Conservation (phyloP, 2,329 filamentous ascomycete species). For the Fusarium drepaniforme region DNA sequence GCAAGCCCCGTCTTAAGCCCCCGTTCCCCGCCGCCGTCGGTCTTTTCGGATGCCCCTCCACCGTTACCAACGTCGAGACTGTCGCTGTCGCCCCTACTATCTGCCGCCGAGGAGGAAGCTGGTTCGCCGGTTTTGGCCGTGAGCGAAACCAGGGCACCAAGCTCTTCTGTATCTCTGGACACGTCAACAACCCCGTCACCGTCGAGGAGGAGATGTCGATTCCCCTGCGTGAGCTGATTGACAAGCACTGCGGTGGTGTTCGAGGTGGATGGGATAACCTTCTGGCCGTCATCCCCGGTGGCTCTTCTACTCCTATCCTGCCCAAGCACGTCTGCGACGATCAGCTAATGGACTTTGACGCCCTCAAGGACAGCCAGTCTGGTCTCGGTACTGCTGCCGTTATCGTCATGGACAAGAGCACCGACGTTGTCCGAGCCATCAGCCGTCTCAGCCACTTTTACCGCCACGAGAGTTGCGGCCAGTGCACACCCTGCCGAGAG, state of each 20-base stretch:
- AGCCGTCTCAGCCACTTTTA: slow-evolving; percentile 96
- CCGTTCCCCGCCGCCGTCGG: slow-evolving; percentile 98
- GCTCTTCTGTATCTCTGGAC: slow-evolving; percentile 97
- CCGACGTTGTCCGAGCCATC: slow-evolving; percentile 95
- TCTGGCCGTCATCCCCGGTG: slow-evolving; percentile 93
- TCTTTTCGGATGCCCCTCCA: slow-evolving; percentile 97
- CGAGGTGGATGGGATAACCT: slow-evolving; percentile 98
- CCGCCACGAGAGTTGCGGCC: slow-evolving; percentile 97
- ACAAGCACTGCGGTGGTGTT: slow-evolving; percentile 98
- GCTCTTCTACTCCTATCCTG: slow-evolving; percentile 95
- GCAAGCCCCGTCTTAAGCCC: slow-evolving; percentile 98
- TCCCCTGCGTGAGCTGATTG: slow-evolving; percentile 93
- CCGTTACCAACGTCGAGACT: slow-evolving; percentile 98
- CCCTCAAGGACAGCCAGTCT: slow-evolving; percentile 96
- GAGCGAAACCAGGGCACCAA: slow-evolving; percentile 98
- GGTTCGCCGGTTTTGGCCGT: slow-evolving; percentile 95
- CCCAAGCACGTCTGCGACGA: slow-evolving; percentile 92
- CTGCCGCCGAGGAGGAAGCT: slow-evolving; percentile 88
- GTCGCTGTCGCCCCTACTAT: slow-evolving; percentile 96
- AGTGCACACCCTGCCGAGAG: slow-evolving; percentile 99
- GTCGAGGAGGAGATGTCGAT: slow-evolving; percentile 99
- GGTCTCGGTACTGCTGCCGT: slow-evolving; percentile 97
- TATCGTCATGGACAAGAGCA: slow-evolving; percentile 99
- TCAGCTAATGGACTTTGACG: slow-evolving; percentile 99
- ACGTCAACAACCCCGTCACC: slow-evolving; percentile 98